Evolutionary conservation across 768 basidiomycete species (phyloP), one percentile per base, ranked within the genome.

Genomic region (Russula vinacea): DNA sequence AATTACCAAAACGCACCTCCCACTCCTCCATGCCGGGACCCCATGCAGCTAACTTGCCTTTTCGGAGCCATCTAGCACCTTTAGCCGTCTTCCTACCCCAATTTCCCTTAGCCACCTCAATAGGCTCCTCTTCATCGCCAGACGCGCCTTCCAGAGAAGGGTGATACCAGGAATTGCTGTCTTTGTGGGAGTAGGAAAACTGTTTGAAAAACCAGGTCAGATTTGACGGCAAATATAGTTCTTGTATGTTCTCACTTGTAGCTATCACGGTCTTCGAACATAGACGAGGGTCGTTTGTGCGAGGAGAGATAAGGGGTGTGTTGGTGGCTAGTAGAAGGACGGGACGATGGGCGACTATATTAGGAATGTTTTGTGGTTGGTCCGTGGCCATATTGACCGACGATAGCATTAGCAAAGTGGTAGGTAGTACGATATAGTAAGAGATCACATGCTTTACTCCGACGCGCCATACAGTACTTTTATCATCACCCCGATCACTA

Each of bases 21-120:
- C 89, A 92, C 63, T 93, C 90, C 40, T 90, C 90, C 78, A 86
- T 84, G 54, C 83, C 82, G 24, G 92, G 90, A 33, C 90, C 90
- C 92, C 92, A 94, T 16, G 86, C 79, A 33, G 84, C 83, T 64
- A 92, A 84, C 75, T 94, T 94, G 52, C 92, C 90, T 72, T 81
- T 83, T 19, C 91, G 83, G 55, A 89, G 80, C 91, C 91, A 94
- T 71, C 91, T 80, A 22, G 89, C 84, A n/a, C 85, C 86, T 72
- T 84, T 85, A 62, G 80, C 75, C 11, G 80, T 82, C 76, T 94
- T 94, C 64, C 85, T 83, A 3, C 92, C 92, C 90, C 92, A 94
- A 69, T 94, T 94, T 40, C 92, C 88, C 50, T 80, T 77, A 14
- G 78, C 78, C 45, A 80, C 75, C 37, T 80, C 78, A 35, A 47